Conservation (phyloP, 768 basidiomycete genomes). For the Kwoniella sp. region DNA sequence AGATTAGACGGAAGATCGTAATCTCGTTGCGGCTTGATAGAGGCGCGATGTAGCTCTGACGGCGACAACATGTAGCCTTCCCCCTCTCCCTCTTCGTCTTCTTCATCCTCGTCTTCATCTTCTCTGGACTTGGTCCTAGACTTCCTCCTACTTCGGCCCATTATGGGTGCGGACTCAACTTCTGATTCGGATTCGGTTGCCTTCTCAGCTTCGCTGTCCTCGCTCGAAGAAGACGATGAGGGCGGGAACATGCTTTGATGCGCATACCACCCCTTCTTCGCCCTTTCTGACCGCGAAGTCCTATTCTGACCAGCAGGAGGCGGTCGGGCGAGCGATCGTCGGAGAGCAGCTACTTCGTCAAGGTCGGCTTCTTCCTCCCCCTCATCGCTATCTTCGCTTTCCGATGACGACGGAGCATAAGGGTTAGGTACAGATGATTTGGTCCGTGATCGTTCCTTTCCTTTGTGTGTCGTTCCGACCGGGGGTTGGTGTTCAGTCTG, state of each 20-base stretch:
- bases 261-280: conserved; percentile 53
- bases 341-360: conserved; percentile 39
- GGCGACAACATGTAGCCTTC: conserved; percentile 39
- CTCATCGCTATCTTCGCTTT: conserved; percentile 35
- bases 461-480: not conserved
- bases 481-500: not conserved
- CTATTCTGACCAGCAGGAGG: not conserved
- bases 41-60: conserved; percentile 31
- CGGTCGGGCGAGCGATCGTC: conserved; percentile 27
- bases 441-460: conserved; percentile 17
- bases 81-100: conserved; percentile 27
- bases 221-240: conserved; percentile 41
- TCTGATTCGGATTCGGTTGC: conserved; percentile 36
- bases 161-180: conserved; percentile 31
- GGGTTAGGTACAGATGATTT: conserved; percentile 38
- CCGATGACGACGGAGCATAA: conserved; percentile 36
- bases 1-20: conserved; percentile 22
- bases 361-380: conserved; percentile 31
- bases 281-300: conserved; percentile 26
- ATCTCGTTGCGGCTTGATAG: not conserved
- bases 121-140: conserved; percentile 21
- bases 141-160: conserved; percentile 29
- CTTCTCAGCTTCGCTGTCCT: conserved; percentile 38
- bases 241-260: conserved; percentile 55
- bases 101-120: conserved; percentile 25